Conservation (phyloP, 1,139 yeast genomes). For the Kazachstania sp. region DNA sequence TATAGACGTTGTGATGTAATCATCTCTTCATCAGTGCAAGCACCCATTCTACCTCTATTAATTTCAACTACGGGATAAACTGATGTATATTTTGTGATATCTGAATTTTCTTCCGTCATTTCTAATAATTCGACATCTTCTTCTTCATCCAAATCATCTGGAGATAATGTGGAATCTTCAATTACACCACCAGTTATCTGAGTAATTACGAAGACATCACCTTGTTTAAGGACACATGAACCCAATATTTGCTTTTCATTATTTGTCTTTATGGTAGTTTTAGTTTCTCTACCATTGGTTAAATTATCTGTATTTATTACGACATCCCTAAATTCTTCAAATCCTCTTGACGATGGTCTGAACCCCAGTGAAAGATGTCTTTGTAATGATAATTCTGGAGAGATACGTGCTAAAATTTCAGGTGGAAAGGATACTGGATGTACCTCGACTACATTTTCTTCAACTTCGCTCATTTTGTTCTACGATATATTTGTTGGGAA, state of each 20-base stretch:
- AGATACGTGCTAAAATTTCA: conserved; percentile 70
- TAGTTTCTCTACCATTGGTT: conserved; percentile 30
- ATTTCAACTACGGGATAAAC: conserved; percentile 77
- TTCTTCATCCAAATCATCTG: conserved; percentile 33
- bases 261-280: conserved; percentile 10
- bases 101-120: conserved; percentile 12
- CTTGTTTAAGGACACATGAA: conserved; percentile 63
- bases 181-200: conserved; percentile 65
- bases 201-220: conserved; percentile 68
- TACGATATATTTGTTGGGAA: too few relatives aligned
- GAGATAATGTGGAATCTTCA: conserved; percentile 39
- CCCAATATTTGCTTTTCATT: conserved; percentile 43
- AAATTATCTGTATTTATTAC: conserved; percentile 39
- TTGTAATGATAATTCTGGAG: conserved; percentile 76
- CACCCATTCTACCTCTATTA: conserved; percentile 65
- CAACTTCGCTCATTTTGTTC: background rate
- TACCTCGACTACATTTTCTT: conserved; percentile 15
- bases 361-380: conserved; percentile 66
- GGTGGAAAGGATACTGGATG: conserved; percentile 51
- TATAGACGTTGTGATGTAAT: conserved; percentile 60
- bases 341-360: conserved; percentile 63
- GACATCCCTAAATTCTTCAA: conserved; percentile 63
- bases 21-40: conserved; percentile 91
- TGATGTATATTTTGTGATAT: conserved; percentile 32
- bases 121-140: conserved; percentile 34